Evolutionary conservation across 2,329 filamentous ascomycete species (phyloP), one percentile per base, ranked within the genome.

Genomic region (Aspergillus puulaauensis): DNA sequence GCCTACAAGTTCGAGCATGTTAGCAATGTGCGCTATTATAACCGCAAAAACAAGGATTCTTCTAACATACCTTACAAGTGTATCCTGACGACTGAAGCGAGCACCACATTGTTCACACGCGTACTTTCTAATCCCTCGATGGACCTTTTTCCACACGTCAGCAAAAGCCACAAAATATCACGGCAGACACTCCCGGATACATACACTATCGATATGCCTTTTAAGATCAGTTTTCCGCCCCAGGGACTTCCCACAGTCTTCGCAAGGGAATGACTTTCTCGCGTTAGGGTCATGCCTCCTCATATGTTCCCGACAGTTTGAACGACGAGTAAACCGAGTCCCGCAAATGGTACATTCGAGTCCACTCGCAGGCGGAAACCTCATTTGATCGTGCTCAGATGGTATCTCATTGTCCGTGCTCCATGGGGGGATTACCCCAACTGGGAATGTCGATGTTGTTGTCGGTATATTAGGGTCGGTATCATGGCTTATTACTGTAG

Each of bases 251-350:
- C 77, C 81, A 75, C 92, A 96, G 52, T 82, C 83, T 2, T 80
- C 73, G 73, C 92, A 96, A 1, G 82, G 80, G 67, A 91, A 89
- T 0, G 87, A 86, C 66, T 90, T 90, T 66, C 85, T 84, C 56
- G 89, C 82, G 58, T 84, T 82, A 14, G 90, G 86, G 68, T 95
- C 86, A 69, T 96, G 92, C 1, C 87, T 93, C 68, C 93, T 88
- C 82, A 93, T 83, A 72, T 96, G 92, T 31, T 91, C 89, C 68
- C 90, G 92, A 77, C 88, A 91, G 75, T 96, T 96, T 78, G 93
- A 96, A 67, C 86, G 88, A 61, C 92, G 82, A 63, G 90, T 90
- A 71, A 96, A 96, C 15, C 88, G 83, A 72, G 89, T 90, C 6
- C 88, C 87, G 69, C 92, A 96, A 2, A 86, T 80, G 58, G 86